phyloP scores from a whole-genome alignment of 805 yeast genomes.

The Saccharomycopsis sp. region DNA sequence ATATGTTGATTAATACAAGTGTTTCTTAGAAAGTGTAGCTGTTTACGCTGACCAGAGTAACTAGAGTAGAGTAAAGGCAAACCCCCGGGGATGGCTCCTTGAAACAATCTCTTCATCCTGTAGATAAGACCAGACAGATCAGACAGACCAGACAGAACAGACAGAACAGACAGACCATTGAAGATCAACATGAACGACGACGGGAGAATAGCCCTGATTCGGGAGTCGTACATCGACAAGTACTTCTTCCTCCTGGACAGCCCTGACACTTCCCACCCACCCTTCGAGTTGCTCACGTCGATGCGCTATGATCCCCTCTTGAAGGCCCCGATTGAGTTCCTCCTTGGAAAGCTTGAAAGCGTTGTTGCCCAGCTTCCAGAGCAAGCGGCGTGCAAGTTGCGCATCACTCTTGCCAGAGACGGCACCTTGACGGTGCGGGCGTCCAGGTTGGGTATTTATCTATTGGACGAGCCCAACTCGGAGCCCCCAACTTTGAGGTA shows the following conservation, averaged over 20 bases:
- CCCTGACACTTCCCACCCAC: constrained; percentile 11
- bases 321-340: constrained; percentile 39
- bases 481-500: constrained; percentile 32
- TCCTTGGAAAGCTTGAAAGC: constrained; percentile 33
- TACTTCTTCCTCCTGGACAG: constrained; percentile 7
- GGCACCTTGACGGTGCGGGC: constrained; percentile 34
- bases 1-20: too few relatives aligned
- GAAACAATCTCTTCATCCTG: too few relatives aligned
- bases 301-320: constrained; percentile 67
- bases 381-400: constrained; percentile 41
- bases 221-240: constrained; percentile 1
- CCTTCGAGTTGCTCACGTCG: constrained; percentile 57
- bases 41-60: too few relatives aligned
- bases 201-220: background rate
- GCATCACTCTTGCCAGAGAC: constrained; percentile 33
- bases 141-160: too few relatives aligned
- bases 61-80: too few relatives aligned
- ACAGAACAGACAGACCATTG: too few relatives aligned
- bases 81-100: too few relatives aligned
- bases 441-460: constrained; percentile 17
- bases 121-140: too few relatives aligned
- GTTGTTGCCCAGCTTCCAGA: constrained; percentile 10
- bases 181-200: too few relatives aligned
- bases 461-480: constrained; percentile 16
- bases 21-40: too few relatives aligned